Percentiles rank a stretch among this genome's conserved stretches.
These are phyloP conservation scores for Oenanthe sinensis DNA, from an alignment of 129 eudicot species.

Conservation along the genomic window DNA sequence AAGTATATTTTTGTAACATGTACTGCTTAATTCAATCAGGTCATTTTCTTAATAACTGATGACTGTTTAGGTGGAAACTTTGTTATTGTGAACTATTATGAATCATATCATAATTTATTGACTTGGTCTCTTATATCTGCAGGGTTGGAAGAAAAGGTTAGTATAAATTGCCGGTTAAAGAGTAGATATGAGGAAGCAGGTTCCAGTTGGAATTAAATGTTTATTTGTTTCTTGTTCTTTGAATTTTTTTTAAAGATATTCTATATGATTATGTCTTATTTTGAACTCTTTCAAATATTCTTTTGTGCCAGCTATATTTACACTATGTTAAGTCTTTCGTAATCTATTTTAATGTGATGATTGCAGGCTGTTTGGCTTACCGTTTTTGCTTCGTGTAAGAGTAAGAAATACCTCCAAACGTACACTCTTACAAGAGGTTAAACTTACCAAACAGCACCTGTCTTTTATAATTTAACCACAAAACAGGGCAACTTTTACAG, in stretches of 20 bases:
- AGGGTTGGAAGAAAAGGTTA: slow-evolving; percentile 93
- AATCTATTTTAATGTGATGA: not conserved
- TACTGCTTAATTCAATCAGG: not conserved
- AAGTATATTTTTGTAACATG: slow-evolving; percentile 23
- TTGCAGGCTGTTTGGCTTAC: not conserved
- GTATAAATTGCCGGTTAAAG: slow-evolving; percentile 9
- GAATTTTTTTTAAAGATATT: not conserved
- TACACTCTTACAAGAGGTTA: not conserved
- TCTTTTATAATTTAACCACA: not conserved
- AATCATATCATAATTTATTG: not conserved
- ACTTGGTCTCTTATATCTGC: slow-evolving; percentile 17
- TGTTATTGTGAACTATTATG: too few relatives aligned
- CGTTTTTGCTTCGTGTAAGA: not conserved
- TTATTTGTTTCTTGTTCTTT: not conserved
- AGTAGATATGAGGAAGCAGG: not conserved
- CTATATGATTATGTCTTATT: too few relatives aligned
- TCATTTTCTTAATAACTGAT: not conserved
- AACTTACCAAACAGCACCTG: not conserved
- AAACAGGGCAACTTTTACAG: not conserved
- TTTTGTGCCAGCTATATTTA: too few relatives aligned
- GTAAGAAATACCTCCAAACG: not conserved
- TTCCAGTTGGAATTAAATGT: not conserved
- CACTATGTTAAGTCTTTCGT: not conserved
- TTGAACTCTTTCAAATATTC: not conserved
- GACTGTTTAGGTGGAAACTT: not conserved